Evolutionary conservation across 2,329 filamentous ascomycete species (phyloP).

Genomic region (Colletotrichum higginsianum): DNA sequence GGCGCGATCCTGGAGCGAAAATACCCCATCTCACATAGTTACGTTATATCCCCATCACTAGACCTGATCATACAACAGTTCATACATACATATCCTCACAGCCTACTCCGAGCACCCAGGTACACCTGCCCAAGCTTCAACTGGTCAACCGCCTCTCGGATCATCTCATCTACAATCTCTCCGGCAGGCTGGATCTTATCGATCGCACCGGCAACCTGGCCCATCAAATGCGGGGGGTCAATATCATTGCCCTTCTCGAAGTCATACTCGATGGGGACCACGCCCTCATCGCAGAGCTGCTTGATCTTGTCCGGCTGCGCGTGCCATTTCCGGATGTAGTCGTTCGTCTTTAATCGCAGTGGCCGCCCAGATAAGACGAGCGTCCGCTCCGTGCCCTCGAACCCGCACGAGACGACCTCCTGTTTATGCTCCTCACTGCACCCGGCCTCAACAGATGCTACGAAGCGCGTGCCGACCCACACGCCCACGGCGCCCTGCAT

Average conservation of each 20-base stretch:
- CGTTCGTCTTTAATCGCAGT: conserved; percentile 84
- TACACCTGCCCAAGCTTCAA: conserved; percentile 75
- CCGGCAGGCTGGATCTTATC: conserved; percentile 83
- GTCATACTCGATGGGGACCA: conserved; percentile 87
- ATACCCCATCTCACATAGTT: conserved; percentile 30
- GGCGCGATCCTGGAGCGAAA: conserved; percentile 15
- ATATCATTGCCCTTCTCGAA: conserved; percentile 86
- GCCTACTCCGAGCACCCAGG: conserved; percentile 62
- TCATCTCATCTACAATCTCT: conserved; percentile 93
- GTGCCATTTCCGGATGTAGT: conserved; percentile 89
- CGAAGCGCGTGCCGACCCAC: conserved; percentile 96
- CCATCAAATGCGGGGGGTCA: conserved; percentile 93
- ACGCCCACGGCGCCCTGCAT: conserved; percentile 92
- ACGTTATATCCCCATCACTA: background rate
- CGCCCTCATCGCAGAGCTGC: conserved; percentile 80
- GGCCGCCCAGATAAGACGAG: conserved; percentile 87
- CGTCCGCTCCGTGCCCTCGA: conserved; percentile 85
- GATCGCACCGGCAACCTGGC: conserved; percentile 89
- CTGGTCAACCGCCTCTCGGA: conserved; percentile 79
- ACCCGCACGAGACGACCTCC: conserved; percentile 83
- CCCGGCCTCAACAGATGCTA: conserved; percentile 85
- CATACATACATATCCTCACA: conserved; percentile 50
- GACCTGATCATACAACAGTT: background rate
- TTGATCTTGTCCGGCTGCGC: conserved; percentile 80
- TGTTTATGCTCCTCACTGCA: conserved; percentile 88